Evolutionary conservation across 164 flowering plant genomes (phyloP), one percentile per base, ranked within the genome.

Genomic region (Magnolia changhungtana): DNA sequence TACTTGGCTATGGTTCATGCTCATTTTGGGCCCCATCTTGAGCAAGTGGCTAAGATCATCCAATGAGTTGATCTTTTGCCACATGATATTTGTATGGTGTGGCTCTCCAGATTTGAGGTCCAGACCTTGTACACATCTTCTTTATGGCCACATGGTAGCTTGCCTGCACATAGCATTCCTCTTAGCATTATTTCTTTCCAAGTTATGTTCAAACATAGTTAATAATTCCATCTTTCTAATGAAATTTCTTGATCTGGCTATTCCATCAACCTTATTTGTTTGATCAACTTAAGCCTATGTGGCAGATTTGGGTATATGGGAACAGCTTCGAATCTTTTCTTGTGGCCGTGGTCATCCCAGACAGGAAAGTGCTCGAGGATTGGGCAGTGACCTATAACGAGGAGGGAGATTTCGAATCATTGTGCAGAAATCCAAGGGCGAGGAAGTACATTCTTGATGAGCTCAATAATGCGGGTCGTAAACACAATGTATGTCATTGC

Each of bases 321-420:
- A 93, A 90, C 89, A 94, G 98, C 78, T 94, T 96, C 70, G 96
- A 94, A 83, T 92, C 99, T 51, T 94, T 90, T 77, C 92, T 96
- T 4, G 98, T 96, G 74, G 97, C 94, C 21, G 96, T 96, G 78
- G 96, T 85, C 52, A 90, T 94, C 21, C 99, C 98, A 7, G 94
- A 93, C 14, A 80, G 75, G 80, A 87, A 85, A 75, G 89, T 92
- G 29, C 86, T 92, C 13, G 94, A 92, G 81, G 92, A 89, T 63
- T 96, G 98, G 99, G 97, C 99, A 29, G 79, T 79, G 23, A 80
- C 72, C 51, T 78, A 90, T 59, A 50, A 85, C 67, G 81, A 83
- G 74, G 80, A 75, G 18, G 94, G 80, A 74, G 98, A 96, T 81
- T 93, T 87, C 77, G 81, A 81, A 68, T 82, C 89, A 7, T 72